Conservation (phyloP, 164 flowering plant species). For the Buxus sempervirens region DNA sequence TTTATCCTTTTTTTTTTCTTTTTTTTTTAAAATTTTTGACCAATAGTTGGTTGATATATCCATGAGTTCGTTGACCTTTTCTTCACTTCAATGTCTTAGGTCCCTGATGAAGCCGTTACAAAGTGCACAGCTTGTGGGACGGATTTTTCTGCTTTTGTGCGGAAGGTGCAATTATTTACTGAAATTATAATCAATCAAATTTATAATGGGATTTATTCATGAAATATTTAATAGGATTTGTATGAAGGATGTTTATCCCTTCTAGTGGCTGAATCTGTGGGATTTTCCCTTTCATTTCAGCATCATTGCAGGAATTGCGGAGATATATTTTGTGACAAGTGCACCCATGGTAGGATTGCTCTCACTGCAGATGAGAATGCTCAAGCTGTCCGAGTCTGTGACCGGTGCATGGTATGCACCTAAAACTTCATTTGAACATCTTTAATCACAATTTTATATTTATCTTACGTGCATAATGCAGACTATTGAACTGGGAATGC, state of each 20-base stretch:
- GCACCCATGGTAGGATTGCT: slow-evolving; percentile 90
- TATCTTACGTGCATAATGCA: not conserved
- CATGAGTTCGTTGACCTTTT: not conserved
- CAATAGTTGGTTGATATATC: too few species aligned
- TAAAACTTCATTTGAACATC: slow-evolving; percentile 3
- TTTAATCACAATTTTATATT: not conserved
- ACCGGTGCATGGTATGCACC: slow-evolving; percentile 77
- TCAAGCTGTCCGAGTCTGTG: slow-evolving; percentile 92
- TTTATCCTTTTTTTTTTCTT: too few species aligned
- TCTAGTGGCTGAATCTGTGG: not conserved
- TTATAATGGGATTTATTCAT: too few species aligned
- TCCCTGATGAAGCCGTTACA: slow-evolving; percentile 91
- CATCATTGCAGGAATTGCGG: slow-evolving; percentile 99
- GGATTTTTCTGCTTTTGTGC: slow-evolving; percentile 81
- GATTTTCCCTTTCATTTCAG: slow-evolving; percentile 33
- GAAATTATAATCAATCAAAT: not conserved
- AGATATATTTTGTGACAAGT: slow-evolving; percentile 96
- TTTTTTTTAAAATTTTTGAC: too few species aligned
- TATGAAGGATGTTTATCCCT: not conserved
- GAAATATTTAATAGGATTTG: not conserved
- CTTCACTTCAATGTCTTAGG: slow-evolving; percentile 30
- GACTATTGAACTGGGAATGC: too few species aligned
- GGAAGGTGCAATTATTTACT: slow-evolving; percentile 43
- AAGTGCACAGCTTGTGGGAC: slow-evolving; percentile 83
- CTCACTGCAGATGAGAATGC: slow-evolving; percentile 87